Conservation (phyloP, 2,329 filamentous ascomycete species). For the Pseudomassariella vexata region DNA sequence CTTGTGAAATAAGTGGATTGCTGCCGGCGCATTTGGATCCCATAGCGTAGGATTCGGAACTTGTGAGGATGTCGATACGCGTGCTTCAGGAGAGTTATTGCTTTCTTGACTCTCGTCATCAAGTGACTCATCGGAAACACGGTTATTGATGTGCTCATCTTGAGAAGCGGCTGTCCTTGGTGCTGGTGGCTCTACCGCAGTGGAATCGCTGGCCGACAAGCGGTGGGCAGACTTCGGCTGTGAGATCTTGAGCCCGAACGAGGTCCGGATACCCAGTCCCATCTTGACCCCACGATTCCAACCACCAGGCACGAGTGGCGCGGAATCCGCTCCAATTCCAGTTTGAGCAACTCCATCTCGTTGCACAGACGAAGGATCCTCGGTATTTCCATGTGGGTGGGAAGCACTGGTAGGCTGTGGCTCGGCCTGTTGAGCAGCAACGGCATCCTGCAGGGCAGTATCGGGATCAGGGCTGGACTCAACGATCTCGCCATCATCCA, state of each 20-base stretch:
- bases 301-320: constrained; percentile 8
- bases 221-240: no score
- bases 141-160: no score
- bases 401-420: background rate
- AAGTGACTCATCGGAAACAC: no score
- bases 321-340: background rate
- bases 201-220: background rate
- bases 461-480: constrained; percentile 14
- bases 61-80: no score
- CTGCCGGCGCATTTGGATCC: no score
- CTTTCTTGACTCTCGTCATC: no score
- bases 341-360: background rate
- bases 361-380: background rate
- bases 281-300: constrained; percentile 24
- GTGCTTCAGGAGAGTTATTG: no score
- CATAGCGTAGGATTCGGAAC: no score
- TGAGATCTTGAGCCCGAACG: constrained; percentile 13
- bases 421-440: background rate
- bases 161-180: no score
- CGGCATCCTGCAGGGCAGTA: constrained; percentile 3
- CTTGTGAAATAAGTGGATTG: no score
- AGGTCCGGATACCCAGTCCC: constrained; percentile 17
- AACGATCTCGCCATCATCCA: constrained; percentile 28
- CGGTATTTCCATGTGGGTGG: background rate
- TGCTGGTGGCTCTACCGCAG: no score